Evolutionary conservation across 2,329 filamentous ascomycete genomes (phyloP).

Genomic region (Chaetothyriales sp.): DNA sequence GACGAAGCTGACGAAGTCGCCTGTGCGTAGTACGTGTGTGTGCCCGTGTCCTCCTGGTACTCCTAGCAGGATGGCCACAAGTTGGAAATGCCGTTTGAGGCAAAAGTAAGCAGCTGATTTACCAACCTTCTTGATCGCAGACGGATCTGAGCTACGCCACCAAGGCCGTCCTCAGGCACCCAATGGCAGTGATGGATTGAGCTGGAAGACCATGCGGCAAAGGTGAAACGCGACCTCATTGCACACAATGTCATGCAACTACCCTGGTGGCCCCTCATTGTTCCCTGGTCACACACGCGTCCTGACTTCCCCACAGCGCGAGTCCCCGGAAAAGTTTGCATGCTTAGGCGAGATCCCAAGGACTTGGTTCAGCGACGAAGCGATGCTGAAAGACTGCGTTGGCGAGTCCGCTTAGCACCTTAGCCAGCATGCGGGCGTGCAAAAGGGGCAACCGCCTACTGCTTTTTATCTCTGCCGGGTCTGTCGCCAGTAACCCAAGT

Average conservation of each 20-base stretch:
- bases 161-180: background rate
- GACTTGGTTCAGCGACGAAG: background rate
- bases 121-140: background rate
- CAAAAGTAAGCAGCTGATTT: background rate
- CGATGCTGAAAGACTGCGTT: background rate
- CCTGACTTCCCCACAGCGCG: background rate
- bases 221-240: background rate
- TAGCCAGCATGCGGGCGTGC: background rate
- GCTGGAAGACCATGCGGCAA: background rate
- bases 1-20: no score
- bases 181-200: background rate
- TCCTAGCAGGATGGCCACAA: background rate
- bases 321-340: background rate
- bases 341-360: background rate
- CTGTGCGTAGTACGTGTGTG: no score
- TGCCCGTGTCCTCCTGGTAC: no score
- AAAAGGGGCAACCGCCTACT: background rate
- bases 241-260: background rate
- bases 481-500: background rate
- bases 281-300: background rate
- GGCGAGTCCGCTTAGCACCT: background rate
- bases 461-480: background rate
- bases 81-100: background rate
- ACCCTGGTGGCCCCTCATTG: background rate
- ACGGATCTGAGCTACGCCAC: background rate